phyloP scores from a whole-genome alignment of 345 rosid species.

The Eucalyptus marginata region DNA sequence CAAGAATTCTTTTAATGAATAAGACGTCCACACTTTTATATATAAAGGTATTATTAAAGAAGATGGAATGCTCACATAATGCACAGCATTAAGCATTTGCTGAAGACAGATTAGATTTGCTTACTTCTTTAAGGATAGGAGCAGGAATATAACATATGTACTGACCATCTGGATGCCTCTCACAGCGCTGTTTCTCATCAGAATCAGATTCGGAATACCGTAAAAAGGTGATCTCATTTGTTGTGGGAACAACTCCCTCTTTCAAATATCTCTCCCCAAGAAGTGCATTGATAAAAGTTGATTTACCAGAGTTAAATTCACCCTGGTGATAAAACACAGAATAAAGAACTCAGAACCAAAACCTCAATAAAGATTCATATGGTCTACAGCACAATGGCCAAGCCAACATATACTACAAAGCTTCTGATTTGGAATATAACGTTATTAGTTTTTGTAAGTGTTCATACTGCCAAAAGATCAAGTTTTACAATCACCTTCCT shows the following conservation, averaged over 20 bases:
- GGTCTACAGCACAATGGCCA: neutral
- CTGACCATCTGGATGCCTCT: slow-evolving; percentile 92
- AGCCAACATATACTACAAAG: neutral
- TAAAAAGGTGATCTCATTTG: slow-evolving; percentile 87
- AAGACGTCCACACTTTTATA: neutral
- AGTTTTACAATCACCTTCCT: neutral
- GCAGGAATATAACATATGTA: slow-evolving; percentile 79
- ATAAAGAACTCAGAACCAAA: neutral
- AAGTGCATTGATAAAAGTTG: slow-evolving; percentile 88
- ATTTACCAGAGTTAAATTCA: slow-evolving; percentile 94
- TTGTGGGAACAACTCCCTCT: slow-evolving; percentile 91
- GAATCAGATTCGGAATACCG: slow-evolving; percentile 52
- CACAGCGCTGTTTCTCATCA: slow-evolving; percentile 61
- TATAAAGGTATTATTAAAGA: neutral
- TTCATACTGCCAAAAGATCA: neutral
- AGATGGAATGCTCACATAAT: neutral
- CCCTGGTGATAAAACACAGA: slow-evolving; percentile 40
- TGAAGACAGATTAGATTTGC: slow-evolving; percentile 7
- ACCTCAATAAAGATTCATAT: neutral
- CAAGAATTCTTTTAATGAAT: neutral
- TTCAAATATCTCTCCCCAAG: slow-evolving; percentile 86
- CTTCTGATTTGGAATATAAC: neutral
- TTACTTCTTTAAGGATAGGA: slow-evolving; percentile 84
- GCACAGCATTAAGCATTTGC: neutral
- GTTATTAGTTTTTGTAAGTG: neutral